Evolutionary conservation across 2,329 filamentous ascomycete species (phyloP).

Genomic region (Paecilomyces variotii): DNA sequence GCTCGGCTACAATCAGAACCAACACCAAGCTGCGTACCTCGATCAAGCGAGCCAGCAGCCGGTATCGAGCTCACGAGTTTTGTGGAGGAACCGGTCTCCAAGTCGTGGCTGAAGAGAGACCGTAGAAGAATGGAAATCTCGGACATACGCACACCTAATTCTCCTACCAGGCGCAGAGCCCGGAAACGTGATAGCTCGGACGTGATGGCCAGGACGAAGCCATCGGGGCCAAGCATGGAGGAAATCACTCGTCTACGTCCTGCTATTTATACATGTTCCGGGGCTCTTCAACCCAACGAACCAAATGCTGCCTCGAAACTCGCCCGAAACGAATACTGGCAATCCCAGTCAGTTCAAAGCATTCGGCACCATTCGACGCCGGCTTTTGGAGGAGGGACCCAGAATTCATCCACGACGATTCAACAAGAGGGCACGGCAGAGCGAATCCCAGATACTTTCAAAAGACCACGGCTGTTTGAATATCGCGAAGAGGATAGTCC

Average conservation of each 20-base stretch:
- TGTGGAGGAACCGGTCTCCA: background rate
- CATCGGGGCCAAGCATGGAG: background rate
- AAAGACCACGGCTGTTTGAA: background rate
- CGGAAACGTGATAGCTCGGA: background rate
- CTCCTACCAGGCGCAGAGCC: conserved; percentile 15
- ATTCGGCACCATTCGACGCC: background rate
- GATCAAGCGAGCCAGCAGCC: background rate
- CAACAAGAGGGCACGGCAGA: background rate
- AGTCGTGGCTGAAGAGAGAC: conserved; percentile 23
- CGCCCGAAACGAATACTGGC: background rate
- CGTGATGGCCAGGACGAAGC: background rate
- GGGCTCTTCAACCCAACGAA: background rate
- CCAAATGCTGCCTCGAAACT: background rate
- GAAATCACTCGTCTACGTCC: background rate
- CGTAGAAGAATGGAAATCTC: conserved; percentile 12
- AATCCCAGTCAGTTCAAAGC: background rate
- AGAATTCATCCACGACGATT: background rate
- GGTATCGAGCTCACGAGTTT: background rate
- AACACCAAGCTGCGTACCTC: background rate
- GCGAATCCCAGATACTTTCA: background rate
- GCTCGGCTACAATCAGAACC: background rate
- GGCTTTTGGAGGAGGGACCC: background rate
- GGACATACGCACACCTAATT: conserved; percentile 16
- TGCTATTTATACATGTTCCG: background rate
- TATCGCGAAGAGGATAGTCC: background rate